Conservation (phyloP, 2,329 filamentous ascomycete species). For the Aciculosporium take region DNA sequence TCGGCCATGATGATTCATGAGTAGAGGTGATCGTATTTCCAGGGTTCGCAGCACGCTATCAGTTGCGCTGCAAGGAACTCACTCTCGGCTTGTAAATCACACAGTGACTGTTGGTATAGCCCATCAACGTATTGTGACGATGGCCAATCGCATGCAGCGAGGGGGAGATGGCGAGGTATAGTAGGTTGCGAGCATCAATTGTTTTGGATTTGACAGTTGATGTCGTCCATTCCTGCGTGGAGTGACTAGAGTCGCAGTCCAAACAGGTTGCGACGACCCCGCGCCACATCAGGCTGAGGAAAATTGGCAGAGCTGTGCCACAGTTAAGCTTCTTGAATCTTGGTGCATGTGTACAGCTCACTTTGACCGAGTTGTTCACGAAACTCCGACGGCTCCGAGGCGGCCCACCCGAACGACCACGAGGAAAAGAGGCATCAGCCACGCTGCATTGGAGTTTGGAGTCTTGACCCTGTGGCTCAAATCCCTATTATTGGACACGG, state of each 20-base stretch:
- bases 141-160: background rate
- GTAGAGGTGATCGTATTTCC: background rate
- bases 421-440: slow-evolving; percentile 9
- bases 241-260: too few relatives aligned
- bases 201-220: too few relatives aligned
- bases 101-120: too few relatives aligned
- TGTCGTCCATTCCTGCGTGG: too few relatives aligned
- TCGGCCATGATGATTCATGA: slow-evolving; percentile 41
- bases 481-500: background rate
- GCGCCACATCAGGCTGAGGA: slow-evolving; percentile 3
- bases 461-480: slow-evolving; percentile 9
- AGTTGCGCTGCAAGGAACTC: background rate
- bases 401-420: slow-evolving; percentile 9
- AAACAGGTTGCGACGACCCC: background rate
- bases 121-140: background rate
- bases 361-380: slow-evolving; percentile 4
- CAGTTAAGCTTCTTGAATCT: background rate
- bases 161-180: background rate
- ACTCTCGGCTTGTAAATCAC: too few relatives aligned
- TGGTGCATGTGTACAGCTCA: too few relatives aligned
- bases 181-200: background rate
- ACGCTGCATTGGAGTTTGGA: slow-evolving; percentile 3
- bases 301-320: slow-evolving; percentile 2
- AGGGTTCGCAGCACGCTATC: slow-evolving; percentile 2
- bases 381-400: slow-evolving; percentile 19